Base-by-base conservation (phyloP, 805 yeast genomes). In the Yarrowia divulgata region DNA sequence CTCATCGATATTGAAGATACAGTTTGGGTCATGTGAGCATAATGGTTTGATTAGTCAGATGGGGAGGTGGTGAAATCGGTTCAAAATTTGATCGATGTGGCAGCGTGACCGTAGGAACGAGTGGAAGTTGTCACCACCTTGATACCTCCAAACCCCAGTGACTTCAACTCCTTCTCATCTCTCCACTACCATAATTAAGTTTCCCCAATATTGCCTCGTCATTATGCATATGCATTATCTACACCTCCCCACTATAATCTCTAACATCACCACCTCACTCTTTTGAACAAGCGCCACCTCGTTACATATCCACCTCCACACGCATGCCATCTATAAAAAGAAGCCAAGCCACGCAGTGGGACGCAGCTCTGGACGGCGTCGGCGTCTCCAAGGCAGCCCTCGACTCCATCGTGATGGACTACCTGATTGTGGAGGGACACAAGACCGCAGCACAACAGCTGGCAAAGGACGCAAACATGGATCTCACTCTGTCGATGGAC, bases 371-470 rank as follows among this genome's bases (percentile, higher is more conserved):
- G 45, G 70, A 72, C 18, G 74, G 70, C 37, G 72, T 75, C 8
- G 52, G 60, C 18, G 71, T 76, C 18, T 68, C 77, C 14, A 73
- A 74, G 58, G 52, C 69, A 12, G 78, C 73, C 43, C 71, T 86
- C 73, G 86, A 84, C 78, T 80, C 80, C 60, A 76, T 91, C 69
- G 83, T 92, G 13, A 81, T 91, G 76, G 88, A 90, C 79, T 91
- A 90, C 77, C 84, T 92, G 71, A 85, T 92, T 14, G 85, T 87
- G 66, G 93, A 91, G 78, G 96, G 95, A 0, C 89, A 90, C 75
- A 88, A 87, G 70, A 83, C 87, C 14, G 88, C 96, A 0, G 90
- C 91, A 1, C 70, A 79, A 14, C 82, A 83, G 55, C 87, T 90
- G 79, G 84, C 91, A 3, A 79, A 80, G 68, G 95, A 90, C 72